Evolutionary conservation across 768 basidiomycete genomes (phyloP), one percentile per base, ranked within the genome.

Genomic region (Fomitopsis pulvina): DNA sequence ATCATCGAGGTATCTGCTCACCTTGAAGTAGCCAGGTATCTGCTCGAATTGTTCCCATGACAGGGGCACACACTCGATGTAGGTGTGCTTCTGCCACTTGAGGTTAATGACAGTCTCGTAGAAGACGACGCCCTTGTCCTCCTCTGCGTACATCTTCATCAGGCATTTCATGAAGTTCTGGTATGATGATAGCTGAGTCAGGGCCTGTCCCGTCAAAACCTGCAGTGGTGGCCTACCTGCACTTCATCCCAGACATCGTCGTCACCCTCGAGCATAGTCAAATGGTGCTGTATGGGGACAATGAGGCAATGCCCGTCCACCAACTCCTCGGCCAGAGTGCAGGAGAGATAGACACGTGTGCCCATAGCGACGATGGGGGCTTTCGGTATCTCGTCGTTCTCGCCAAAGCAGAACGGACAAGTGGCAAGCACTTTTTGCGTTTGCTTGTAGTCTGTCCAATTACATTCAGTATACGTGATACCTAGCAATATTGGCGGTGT

Each of bases 221-320:
- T 41, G 9, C 43, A 45, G 5, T 7, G 1, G 25, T 24, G 11
- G 41, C 85, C 48, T 61, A 95, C 95, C 69, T 78, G 78, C 51
- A 92, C 83, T 78, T 98, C 95, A 54, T 98, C 95, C 95, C 95
- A 99, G 21, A 94, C 87, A 60, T 99, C 95, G 54, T 98, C 93
- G 56, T 99, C 95, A 25, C 82, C 88, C 66, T 98, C 95, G 2
- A 99, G 73, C 76, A 85, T 89, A 39, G 81, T 83, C 41, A 98
- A 67, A 64, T 93, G 85, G 63, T 99, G 96, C 56, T 97, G 91
- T 12, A 96, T 87, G 4, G 96, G 96, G 5, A 97, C 91, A 55
- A 99, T 98, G 24, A 93, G 71, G 61, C 92, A 95, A 62, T 99
- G 96, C 0, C 95, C 94, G 1, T 80, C 75, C 0, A 92, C 78